Evolutionary conservation across 1,139 yeast species (phyloP), one percentile per base, ranked within the genome.

Genomic region (Hansenula lynferdii): DNA sequence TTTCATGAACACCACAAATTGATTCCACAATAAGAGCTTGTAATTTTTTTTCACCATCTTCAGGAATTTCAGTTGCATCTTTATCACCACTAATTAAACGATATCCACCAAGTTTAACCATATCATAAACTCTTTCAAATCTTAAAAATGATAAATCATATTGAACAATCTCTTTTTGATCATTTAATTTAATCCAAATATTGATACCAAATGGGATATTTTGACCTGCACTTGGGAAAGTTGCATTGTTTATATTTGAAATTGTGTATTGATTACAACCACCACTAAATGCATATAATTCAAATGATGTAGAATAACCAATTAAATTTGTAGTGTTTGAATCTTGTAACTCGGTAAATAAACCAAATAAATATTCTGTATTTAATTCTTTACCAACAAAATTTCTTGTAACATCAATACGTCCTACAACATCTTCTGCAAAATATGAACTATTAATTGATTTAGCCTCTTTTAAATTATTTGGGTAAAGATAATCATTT

Each of bases 341-440:
- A 22, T 34, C 29, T 18, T 36, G 38, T 19, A 50, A 44, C 7
- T 33, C 28, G n/a, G 36, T 35, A 28, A 51, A 51, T n/a, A 49
- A 28, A 7, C 53, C 56, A 39, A 50, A 52, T 17, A 50, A 25
- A 10, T 50, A 51, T 29, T 50, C 54, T 12, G 55, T 50, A 32
- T 50, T 50, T 34, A 50, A 40, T 36, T 51, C 55, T n/a, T 31
- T 36, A 10, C 54, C 55, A 15, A 34, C 42, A 28, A 16, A 52
- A 12, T 41, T 37, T 41, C 56, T 43, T 6, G 56, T 49, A 22
- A 49, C 38, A 19, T 44, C 44, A 18, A 50, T 49, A 33, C 49
- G 39, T 14, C 54, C 54, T 12, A 38, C 38, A 21, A 37, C 40
- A 35, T 45, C 47, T 18, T 45, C 45, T 9, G 49, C 27, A 37